Base-by-base conservation (phyloP, 164 flowering plant genomes). In the Platanus orientalis region DNA sequence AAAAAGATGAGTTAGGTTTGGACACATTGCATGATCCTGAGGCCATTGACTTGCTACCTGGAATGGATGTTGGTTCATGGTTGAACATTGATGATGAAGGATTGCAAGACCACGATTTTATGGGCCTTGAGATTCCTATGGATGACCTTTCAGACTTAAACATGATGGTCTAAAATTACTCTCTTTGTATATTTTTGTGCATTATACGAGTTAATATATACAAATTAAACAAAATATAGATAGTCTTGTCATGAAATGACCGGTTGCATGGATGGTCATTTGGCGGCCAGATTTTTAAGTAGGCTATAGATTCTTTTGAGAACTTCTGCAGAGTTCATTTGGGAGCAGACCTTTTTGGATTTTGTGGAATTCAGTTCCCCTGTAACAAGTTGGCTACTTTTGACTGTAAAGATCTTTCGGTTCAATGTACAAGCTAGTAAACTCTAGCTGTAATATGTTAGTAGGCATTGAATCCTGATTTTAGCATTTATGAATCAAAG, bases 111-210 rank as follows among this genome's bases (percentile, higher is more conserved):
- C 62, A 78, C 60, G 89, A 85, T 69, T 78, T 75, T 61, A 70
- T 81, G 84, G 94, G 94, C 30, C 90, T 88, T 64, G 81, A 80
- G 58, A 84, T 85, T 72, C 94, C 94, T 50, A 85, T 88, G 94
- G 94, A 88, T 66, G 94, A 88, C 71, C 89, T 88, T 53, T 72
- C 90, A 36, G 94, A 82, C 61, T 64, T 85, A 59, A 82, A 85
- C 58, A 82, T 88, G 91, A 83, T 87, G 90, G 84, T 84, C 69
- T 89, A 77, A 84, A 67, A 71, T 58, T 71, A 62, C 65, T 50
- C 23, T 71, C 62, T 77, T 54, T 86, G 88, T 90, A 83, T 74
- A 84, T 79, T 78, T 73, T 66, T 75, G 78, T 82, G 79, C 71
- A 72, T 74, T 87, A 76, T 73, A 72, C 75, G 20, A 69, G 74